A percentile compares a stretch with the other conserved stretches of the same genome.
phyloP scores from a whole-genome alignment of 257 asterid genomes.

The Jasminum sambac region DNA sequence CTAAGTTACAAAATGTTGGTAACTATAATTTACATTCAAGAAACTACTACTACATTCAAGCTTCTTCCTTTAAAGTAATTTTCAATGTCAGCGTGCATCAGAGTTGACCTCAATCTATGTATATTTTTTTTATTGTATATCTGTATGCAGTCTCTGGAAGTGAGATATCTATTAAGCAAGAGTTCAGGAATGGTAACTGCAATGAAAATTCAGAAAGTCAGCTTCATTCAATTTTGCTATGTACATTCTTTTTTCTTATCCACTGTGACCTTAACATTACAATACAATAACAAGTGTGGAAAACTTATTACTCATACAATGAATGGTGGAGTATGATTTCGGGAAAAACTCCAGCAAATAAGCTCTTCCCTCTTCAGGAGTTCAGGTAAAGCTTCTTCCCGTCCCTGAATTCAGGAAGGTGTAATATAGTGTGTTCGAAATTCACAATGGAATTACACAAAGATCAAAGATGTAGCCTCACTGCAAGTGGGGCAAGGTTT shows the following conservation, averaged over 20 bases:
- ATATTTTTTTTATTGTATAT: not conserved
- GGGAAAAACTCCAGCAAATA: too few species aligned
- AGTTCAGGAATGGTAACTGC: not conserved
- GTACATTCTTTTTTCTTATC: not conserved
- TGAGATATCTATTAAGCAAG: not conserved
- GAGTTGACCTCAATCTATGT: not conserved
- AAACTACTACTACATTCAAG: not conserved
- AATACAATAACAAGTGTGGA: not conserved
- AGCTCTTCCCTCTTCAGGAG: not conserved
- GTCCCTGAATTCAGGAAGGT: not conserved
- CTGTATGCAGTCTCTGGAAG: not conserved
- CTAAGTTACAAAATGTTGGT: not conserved
- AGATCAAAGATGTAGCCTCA: not conserved
- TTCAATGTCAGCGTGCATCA: not conserved
- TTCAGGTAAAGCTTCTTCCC: not conserved
- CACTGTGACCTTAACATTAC: not conserved
- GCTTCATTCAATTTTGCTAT: not conserved
- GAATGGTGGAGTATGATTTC: too few species aligned
- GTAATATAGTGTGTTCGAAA: not conserved
- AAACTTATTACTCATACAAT: not conserved
- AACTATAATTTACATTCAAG: not conserved
- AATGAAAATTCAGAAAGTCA: not conserved
- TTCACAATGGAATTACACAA: not conserved
- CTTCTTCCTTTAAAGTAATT: not conserved
- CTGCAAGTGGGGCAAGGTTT: not conserved